A percentile compares a stretch with the other conserved stretches of the same genome.
phyloP scores from a whole-genome alignment of 2,329 filamentous ascomycete genomes.

The Lecanicillium sp. region DNA sequence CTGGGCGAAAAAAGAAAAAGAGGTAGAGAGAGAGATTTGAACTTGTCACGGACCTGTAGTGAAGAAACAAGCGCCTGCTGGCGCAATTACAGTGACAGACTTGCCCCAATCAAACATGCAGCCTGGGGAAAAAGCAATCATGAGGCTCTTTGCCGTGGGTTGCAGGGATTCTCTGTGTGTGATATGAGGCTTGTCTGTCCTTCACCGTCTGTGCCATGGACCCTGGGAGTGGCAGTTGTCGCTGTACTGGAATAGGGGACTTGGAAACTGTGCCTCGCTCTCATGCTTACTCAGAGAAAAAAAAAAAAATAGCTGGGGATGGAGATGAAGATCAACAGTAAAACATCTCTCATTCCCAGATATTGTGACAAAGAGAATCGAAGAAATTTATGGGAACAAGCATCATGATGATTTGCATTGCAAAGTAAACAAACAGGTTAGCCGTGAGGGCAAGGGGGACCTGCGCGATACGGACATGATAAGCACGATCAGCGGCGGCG shows the following conservation, averaged over 20 bases:
- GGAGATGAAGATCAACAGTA: conserved; percentile 23
- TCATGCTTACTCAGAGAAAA: too few relatives aligned
- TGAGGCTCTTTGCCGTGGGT: background rate
- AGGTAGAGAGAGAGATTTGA: too few relatives aligned
- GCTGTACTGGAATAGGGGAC: background rate
- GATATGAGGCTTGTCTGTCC: background rate
- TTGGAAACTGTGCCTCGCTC: too few relatives aligned
- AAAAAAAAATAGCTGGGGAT: background rate
- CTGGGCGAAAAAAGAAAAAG: too few relatives aligned
- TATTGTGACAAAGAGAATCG: conserved; percentile 16
- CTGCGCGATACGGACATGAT: background rate
- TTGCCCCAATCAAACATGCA: conserved; percentile 1
- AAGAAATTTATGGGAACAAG: background rate
- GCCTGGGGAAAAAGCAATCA: background rate
- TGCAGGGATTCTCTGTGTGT: too few relatives aligned
- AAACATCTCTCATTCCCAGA: conserved; percentile 15
- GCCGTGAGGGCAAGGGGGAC: background rate
- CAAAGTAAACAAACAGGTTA: background rate
- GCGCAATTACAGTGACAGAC: background rate
- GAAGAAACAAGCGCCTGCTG: too few relatives aligned
- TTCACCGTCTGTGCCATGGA: background rate
- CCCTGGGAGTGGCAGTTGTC: background rate
- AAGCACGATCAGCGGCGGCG: background rate
- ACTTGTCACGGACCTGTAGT: background rate
- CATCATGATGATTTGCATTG: too few relatives aligned